These are phyloP conservation scores for Metschnikowia dekortorum DNA, from an alignment of 805 yeast species.

Conservation along the genomic window DNA sequence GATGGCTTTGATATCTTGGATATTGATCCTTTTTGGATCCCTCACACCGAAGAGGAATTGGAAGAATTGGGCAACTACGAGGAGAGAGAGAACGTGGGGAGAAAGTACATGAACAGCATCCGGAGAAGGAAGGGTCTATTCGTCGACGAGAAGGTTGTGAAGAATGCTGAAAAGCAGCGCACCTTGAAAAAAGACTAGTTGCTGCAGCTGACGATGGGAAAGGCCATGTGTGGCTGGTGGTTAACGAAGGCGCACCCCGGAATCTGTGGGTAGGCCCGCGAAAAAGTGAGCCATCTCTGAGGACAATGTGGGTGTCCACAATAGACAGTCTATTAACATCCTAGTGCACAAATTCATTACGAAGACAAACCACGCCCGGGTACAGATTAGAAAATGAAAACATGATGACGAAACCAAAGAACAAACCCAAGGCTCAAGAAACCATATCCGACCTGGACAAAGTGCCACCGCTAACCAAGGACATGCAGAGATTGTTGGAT, in stretches of 20 bases:
- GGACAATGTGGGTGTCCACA: neutral
- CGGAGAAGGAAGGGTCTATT: slow-evolving; percentile 85
- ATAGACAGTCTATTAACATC: neutral
- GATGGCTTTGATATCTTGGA: slow-evolving; percentile 84
- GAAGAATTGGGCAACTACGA: slow-evolving; percentile 92
- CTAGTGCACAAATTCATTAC: neutral
- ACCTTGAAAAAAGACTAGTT: slow-evolving; percentile 66
- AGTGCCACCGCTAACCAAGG: slow-evolving; percentile 3
- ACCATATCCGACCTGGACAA: neutral
- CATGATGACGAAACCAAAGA: slow-evolving; percentile 1
- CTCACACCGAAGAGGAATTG: slow-evolving; percentile 92
- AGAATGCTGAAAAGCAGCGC: slow-evolving; percentile 92
- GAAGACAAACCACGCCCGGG: neutral
- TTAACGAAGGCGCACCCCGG: neutral
- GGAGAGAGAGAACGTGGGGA: slow-evolving; percentile 87
- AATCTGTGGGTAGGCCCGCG: neutral
- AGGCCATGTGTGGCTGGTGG: neutral
- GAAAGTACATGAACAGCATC: slow-evolving; percentile 76
- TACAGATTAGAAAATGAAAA: neutral
- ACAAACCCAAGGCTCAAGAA: neutral
- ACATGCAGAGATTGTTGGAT: slow-evolving; percentile 14
- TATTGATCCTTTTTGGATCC: slow-evolving; percentile 98
- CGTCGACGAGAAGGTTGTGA: slow-evolving; percentile 84
- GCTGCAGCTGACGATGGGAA: neutral
- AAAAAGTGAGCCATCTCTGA: neutral